Evolutionary conservation across 148 eudicot species (phyloP).

Genomic region (Spergularia bocconei): DNA sequence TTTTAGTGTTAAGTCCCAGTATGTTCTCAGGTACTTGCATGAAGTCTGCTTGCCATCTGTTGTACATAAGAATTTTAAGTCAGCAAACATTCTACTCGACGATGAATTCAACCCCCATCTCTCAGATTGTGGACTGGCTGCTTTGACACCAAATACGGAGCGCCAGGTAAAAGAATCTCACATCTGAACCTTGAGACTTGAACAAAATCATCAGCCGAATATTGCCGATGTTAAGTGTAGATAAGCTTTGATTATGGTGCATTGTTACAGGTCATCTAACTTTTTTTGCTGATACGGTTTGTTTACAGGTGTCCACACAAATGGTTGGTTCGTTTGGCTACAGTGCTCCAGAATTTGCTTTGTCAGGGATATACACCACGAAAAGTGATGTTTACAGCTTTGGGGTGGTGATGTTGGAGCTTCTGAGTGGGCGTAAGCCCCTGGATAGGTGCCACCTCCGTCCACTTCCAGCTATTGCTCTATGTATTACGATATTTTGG

Average conservation of each 20-base stretch:
- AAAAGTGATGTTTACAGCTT: slow-evolving; percentile 99
- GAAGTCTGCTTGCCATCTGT: slow-evolving; percentile 98
- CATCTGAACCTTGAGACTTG: too few species aligned
- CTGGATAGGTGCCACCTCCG: slow-evolving; percentile 68
- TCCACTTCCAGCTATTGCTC: slow-evolving; percentile 4
- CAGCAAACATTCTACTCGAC: slow-evolving; percentile 91
- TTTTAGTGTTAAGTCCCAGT: slow-evolving; percentile 18
- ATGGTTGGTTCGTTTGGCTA: slow-evolving; percentile 97
- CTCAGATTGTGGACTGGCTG: slow-evolving; percentile 94
- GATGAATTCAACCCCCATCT: slow-evolving; percentile 90
- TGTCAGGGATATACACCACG: slow-evolving; percentile 91
- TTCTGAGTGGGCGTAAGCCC: slow-evolving; percentile 93
- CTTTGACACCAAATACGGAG: slow-evolving; percentile 87
- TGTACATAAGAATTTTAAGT: slow-evolving; percentile 93
- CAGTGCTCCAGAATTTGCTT: slow-evolving; percentile 97
- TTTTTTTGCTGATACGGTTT: slow-evolving; percentile 12
- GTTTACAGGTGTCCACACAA: slow-evolving; percentile 72
- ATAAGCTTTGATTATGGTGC: neutral
- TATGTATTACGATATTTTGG: neutral
- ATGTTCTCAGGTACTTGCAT: slow-evolving; percentile 77
- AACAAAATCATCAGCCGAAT: neutral
- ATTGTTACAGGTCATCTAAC: neutral
- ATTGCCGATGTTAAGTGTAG: neutral
- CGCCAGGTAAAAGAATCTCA: slow-evolving; percentile 50
- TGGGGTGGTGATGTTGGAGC: slow-evolving; percentile 98